phyloP scores from a whole-genome alignment of 2,329 filamentous ascomycete genomes.

The Didymellaceae sp. region DNA sequence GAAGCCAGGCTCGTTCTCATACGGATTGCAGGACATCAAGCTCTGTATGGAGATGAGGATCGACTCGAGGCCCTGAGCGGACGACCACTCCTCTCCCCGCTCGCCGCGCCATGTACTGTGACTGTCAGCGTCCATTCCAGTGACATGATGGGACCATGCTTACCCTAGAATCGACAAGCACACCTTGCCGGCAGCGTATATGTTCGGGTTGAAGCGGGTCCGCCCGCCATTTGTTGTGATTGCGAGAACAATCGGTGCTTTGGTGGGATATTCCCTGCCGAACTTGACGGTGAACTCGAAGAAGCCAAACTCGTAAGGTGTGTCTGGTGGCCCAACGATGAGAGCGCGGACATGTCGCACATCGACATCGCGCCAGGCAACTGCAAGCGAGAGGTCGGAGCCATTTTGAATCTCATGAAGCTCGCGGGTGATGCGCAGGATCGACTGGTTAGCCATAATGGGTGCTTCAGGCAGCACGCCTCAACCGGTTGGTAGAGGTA shows the following conservation, averaged over 20 bases:
- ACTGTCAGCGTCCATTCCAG: not conserved
- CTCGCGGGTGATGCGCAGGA: constrained; percentile 88
- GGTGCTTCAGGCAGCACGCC: constrained; percentile 4
- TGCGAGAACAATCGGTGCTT: constrained; percentile 66
- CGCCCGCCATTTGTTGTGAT: constrained; percentile 88
- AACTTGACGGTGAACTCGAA: constrained; percentile 90
- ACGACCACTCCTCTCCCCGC: constrained; percentile 92
- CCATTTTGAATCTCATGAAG: constrained; percentile 83
- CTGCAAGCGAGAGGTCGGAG: constrained; percentile 84
- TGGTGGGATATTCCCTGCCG: constrained; percentile 81
- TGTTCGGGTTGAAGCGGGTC: constrained; percentile 95
- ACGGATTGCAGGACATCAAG: constrained; percentile 90
- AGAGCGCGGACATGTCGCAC: constrained; percentile 86
- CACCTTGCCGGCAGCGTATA: constrained; percentile 89
- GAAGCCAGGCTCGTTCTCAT: constrained; percentile 95
- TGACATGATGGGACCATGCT: constrained; percentile 14
- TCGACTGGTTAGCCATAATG: constrained; percentile 80
- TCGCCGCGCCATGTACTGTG: constrained; percentile 89
- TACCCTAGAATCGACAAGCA: constrained; percentile 94
- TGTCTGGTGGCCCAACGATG: constrained; percentile 91
- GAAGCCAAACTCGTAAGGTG: constrained; percentile 96
- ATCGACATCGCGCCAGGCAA: constrained; percentile 85
- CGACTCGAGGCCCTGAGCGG: constrained; percentile 92
- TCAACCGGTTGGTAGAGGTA: not conserved
- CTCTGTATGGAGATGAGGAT: constrained; percentile 96